phyloP scores from a whole-genome alignment of 371 early-diverging fungal genomes.

The Mortierella sp. region DNA sequence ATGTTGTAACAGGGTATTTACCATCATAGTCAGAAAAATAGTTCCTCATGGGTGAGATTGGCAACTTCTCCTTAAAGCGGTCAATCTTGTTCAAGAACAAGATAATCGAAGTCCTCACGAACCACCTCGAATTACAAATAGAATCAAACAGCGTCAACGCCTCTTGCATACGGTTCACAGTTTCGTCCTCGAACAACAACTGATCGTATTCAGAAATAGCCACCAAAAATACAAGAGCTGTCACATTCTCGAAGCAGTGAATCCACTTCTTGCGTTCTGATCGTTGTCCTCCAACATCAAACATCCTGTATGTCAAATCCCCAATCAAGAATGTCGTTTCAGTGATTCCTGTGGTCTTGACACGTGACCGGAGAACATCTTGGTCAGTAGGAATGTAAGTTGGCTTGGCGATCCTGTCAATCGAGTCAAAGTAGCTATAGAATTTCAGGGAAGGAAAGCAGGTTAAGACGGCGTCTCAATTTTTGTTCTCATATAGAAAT shows the following conservation, averaged over 20 bases:
- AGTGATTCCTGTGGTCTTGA: conserved; percentile 92
- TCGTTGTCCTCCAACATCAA: conserved; percentile 97
- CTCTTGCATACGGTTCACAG: conserved; percentile 96
- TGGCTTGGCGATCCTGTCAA: conserved; percentile 87
- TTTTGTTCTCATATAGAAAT: too few relatives aligned
- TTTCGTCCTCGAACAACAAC: conserved; percentile 95
- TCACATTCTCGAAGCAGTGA: conserved; percentile 95
- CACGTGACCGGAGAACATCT: conserved; percentile 88
- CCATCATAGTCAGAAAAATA: conserved; percentile 90
- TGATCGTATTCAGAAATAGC: conserved; percentile 97
- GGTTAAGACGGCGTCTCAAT: not conserved
- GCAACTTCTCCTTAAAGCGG: conserved; percentile 91
- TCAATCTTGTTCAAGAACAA: conserved; percentile 98
- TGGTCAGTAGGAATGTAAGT: conserved; percentile 91
- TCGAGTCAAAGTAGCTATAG: conserved; percentile 87
- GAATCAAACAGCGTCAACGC: conserved; percentile 95
- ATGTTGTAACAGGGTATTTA: conserved; percentile 21
- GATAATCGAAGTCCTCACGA: conserved; percentile 92
- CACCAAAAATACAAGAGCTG: conserved; percentile 94
- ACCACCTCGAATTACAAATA: conserved; percentile 96
- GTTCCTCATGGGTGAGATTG: conserved; percentile 79
- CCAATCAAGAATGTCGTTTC: conserved; percentile 91
- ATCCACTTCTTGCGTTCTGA: conserved; percentile 96
- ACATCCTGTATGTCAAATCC: conserved; percentile 90
- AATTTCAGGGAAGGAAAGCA: not conserved